A percentile compares a stretch with the other conserved stretches of the same genome.
These are phyloP conservation scores for Podosphaera fusca DNA, from an alignment of 2,329 filamentous ascomycete species.

Conservation along the genomic window DNA sequence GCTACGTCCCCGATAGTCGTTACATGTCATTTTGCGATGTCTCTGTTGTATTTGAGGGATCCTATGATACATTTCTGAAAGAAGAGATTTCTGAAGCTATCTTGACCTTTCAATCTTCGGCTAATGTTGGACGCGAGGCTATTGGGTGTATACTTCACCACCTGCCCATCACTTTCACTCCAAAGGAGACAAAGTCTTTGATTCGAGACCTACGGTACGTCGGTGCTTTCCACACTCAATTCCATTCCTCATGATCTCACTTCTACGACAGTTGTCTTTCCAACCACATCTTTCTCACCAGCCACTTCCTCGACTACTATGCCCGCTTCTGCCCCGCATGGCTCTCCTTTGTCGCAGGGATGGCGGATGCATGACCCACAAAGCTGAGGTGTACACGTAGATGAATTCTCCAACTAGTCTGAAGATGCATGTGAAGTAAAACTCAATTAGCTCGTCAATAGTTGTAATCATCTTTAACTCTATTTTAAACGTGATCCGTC, in stretches of 20 bases:
- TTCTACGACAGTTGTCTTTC: constrained; percentile 2
- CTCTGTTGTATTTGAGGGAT: constrained; percentile 21
- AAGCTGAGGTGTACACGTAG: not conserved
- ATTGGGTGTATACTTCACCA: constrained; percentile 19
- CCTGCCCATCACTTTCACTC: constrained; percentile 13
- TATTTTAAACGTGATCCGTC: no score
- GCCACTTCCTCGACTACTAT: constrained; percentile 19
- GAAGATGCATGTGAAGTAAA: no score
- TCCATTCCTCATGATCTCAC: not conserved
- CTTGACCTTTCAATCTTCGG: constrained; percentile 7
- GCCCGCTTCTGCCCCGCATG: constrained; percentile 18
- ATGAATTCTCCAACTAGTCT: not conserved
- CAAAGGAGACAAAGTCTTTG: constrained; percentile 8
- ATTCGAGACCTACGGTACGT: constrained; percentile 17
- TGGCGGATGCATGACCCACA: constrained; percentile 1
- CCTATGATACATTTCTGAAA: constrained; percentile 18
- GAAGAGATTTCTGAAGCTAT: constrained; percentile 16
- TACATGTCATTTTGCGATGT: constrained; percentile 19
- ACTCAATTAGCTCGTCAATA: no score
- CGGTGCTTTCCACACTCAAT: constrained; percentile 2
- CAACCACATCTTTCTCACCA: constrained; percentile 20
- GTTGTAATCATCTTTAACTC: no score
- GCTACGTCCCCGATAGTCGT: constrained; percentile 19
- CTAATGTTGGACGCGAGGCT: constrained; percentile 15
- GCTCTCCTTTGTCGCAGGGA: constrained; percentile 16